These are phyloP conservation scores for Boletus fagicola DNA, from an alignment of 768 basidiomycete species.

Conservation along the genomic window DNA sequence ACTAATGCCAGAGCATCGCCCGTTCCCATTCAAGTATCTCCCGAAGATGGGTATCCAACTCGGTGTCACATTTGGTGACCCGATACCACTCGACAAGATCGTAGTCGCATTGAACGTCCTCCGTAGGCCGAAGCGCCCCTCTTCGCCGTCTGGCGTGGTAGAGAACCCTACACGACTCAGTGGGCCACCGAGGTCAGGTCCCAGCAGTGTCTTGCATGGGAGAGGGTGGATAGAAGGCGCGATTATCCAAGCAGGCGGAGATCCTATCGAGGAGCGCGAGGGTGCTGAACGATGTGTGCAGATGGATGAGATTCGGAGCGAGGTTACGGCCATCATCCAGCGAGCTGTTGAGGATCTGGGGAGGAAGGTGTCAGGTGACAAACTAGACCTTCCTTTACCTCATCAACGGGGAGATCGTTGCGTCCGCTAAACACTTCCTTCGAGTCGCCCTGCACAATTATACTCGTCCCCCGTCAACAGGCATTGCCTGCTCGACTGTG, in stretches of 20 bases:
- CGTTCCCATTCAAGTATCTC: slow-evolving; percentile 69
- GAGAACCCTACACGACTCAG: neutral
- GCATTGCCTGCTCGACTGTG: neutral
- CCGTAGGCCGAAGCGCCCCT: neutral
- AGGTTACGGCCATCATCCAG: slow-evolving; percentile 55
- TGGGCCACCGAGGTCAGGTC: neutral
- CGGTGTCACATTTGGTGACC: slow-evolving; percentile 78
- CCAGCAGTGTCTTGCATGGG: neutral
- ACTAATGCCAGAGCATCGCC: slow-evolving; percentile 85
- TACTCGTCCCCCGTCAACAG: neutral
- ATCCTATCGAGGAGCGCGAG: slow-evolving; percentile 6
- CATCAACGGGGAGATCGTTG: neutral
- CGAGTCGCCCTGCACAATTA: neutral
- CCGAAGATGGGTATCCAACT: slow-evolving; percentile 62
- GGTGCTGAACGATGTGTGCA: slow-evolving; percentile 18
- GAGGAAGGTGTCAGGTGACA: slow-evolving; percentile 45
- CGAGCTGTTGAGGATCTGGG: slow-evolving; percentile 53
- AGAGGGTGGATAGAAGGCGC: slow-evolving; percentile 17
- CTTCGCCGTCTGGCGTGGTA: neutral
- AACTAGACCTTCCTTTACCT: slow-evolving; percentile 19
- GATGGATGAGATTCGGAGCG: slow-evolving; percentile 44
- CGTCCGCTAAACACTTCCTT: neutral
- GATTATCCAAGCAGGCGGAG: slow-evolving; percentile 5
- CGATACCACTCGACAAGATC: slow-evolving; percentile 50
- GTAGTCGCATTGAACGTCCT: slow-evolving; percentile 18